Base-by-base conservation (phyloP, 805 yeast species). In the Spathaspora girioi region DNA sequence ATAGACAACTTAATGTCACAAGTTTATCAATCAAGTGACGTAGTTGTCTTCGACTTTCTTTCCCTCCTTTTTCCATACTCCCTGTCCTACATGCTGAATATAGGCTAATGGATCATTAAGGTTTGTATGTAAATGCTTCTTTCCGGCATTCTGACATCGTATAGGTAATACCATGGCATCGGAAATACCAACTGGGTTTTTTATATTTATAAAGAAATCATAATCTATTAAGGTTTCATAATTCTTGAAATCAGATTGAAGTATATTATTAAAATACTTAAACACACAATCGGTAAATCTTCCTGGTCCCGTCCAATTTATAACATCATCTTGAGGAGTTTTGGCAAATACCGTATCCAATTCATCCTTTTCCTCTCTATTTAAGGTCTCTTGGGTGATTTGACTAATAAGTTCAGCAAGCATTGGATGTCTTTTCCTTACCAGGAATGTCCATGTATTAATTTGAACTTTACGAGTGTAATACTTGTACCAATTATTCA, bases 291-390 rank as follows among this genome's bases (percentile, higher is more conserved):
- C 98, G 0, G 99, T 93, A 83, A 92, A 93, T 20, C 89, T 82
- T 1, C 96, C 98, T 0, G 98, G 97, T 0, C 99, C 99, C 0
- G 98, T 89, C 97, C 97, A 89, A 62, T 86, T 80, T 96, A 90
- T 89, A 50, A 90, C 80, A 62, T 86, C 91, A 19, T 84, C 83
- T 5, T 96, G 96, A 7, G 75, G 69, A 55, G 84, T 85, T 56
- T 81, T 80, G 43, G 26, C 26, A 23, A 76, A 69, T 0, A 81
- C 70, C 47, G 73, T 68, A 0, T 65, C 63, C 50, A 88, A 70
- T 3, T 64, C 63, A 1, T 83, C 83, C 14, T 68, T 67, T 15
- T 60, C 54, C 54, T 78, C 69, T 52, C 85, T 79, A 35, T 78
- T 66, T 35, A 89, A 69, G 0, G 98, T 93, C 20, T 81, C 77